phyloP scores from a whole-genome alignment of 1,139 yeast genomes.

The Groenewaldozyma auringiensis region DNA sequence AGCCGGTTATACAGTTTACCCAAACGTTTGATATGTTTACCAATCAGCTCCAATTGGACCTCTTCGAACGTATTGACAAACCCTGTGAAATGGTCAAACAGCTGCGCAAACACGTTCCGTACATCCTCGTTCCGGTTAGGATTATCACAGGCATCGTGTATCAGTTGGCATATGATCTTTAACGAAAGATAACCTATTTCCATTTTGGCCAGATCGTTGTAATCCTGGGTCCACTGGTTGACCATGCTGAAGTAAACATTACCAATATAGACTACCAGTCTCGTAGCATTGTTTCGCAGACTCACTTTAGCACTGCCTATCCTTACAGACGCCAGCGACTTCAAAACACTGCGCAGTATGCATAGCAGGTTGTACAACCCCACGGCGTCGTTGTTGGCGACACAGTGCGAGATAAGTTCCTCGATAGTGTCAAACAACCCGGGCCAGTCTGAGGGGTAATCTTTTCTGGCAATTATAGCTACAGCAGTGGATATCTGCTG shows the following conservation, averaged over 20 bases:
- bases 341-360: slow-evolving; percentile 68
- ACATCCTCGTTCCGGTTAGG: slow-evolving; percentile 56
- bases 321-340: slow-evolving; percentile 62
- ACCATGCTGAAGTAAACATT: slow-evolving; percentile 54
- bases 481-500: slow-evolving; percentile 81
- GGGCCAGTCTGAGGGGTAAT: slow-evolving; percentile 87
- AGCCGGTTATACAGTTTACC: slow-evolving; percentile 63
- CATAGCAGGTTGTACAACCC: slow-evolving; percentile 55
- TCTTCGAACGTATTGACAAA: slow-evolving; percentile 50
- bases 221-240: slow-evolving; percentile 47
- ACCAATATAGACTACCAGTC: slow-evolving; percentile 50
- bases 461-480: slow-evolving; percentile 70
- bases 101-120: slow-evolving; percentile 48
- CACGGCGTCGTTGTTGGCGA: slow-evolving; percentile 37
- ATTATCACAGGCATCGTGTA: slow-evolving; percentile 69
- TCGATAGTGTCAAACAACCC: slow-evolving; percentile 59
- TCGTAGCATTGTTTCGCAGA: slow-evolving; percentile 63
- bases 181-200: slow-evolving; percentile 71
- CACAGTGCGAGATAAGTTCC: slow-evolving; percentile 21
- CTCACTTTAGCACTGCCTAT: slow-evolving; percentile 79
- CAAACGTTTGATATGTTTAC: slow-evolving; percentile 65
- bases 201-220: slow-evolving; percentile 35
- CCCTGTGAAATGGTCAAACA: slow-evolving; percentile 54
- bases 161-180: slow-evolving; percentile 63
- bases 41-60: slow-evolving; percentile 48